Base-by-base conservation (phyloP, 306 rosid species). In the Corylus americana region DNA sequence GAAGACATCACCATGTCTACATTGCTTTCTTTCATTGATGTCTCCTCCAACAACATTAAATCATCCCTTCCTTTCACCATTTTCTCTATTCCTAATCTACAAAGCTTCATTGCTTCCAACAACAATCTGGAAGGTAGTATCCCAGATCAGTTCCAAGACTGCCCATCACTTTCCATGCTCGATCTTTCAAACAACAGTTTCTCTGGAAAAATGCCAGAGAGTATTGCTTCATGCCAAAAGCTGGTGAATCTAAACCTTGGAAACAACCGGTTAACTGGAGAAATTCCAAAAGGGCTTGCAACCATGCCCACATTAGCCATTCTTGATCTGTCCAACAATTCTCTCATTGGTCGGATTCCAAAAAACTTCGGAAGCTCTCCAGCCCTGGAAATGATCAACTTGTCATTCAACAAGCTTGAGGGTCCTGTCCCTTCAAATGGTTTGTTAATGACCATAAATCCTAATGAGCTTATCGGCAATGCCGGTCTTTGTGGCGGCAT, bases 361-460 rank as follows among this genome's bases (percentile, higher is more conserved):
- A 88, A 88, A 72, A 91, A 88, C 72, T 83, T 96, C 14, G 94
- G 97, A 78, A 85, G 70, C 73, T 96, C 91, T 70, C 97, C 95
- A 0, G 92, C 95, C 45, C 85, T 93, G 42, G 98, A 93, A 82
- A 90, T 68, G 83, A 82, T 96, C 70, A 93, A 96, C 83, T 70
- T 96, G 55, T 96, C 99, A 20, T 88, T 85, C 83, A 96, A 96
- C 87, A 89, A 84, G 45, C 97, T 96, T 49, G 91, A 88, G 49
- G 99, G 99, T 14, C 92, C 93, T 10, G 90, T 93, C 11, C 98
- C 99, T 51, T 70, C 92, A 69, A 89, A 90, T 86, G 92, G 97
- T 12, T 85, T 93, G 64, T 64, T 89, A 70, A 44, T 80, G 85
- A 79, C 89, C 81, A 89, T 85, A 79, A 90, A 90, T 75, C 91